Conservation (phyloP, 345 rosid species). For the Pelargonium nanum region DNA sequence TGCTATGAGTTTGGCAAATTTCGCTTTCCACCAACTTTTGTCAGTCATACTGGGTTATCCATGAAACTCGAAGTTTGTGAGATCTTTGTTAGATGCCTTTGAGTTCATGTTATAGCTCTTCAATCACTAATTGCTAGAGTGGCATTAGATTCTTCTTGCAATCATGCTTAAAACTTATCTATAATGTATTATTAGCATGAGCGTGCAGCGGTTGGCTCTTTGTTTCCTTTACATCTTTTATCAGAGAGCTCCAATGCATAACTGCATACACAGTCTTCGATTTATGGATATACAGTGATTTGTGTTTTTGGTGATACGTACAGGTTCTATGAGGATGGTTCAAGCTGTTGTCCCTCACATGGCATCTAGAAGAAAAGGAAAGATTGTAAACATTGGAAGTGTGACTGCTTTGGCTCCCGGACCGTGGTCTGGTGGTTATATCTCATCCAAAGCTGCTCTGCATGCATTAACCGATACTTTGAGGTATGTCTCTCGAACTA, state of each 20-base stretch:
- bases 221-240: too few species aligned
- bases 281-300: background rate
- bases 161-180: too few species aligned
- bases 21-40: too few species aligned
- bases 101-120: too few species aligned
- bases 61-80: too few species aligned
- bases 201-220: too few species aligned
- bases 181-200: too few species aligned
- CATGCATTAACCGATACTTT: slow-evolving; percentile 72
- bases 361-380: slow-evolving; percentile 63
- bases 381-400: slow-evolving; percentile 71
- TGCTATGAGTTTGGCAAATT: too few species aligned
- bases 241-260: background rate
- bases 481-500: slow-evolving; percentile 35
- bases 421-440: slow-evolving; percentile 75
- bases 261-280: background rate
- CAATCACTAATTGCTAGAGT: too few species aligned
- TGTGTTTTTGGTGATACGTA: background rate
- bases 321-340: slow-evolving; percentile 71
- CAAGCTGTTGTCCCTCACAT: slow-evolving; percentile 85
- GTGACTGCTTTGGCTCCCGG: slow-evolving; percentile 42
- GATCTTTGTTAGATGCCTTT: too few species aligned
- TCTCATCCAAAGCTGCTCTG: slow-evolving; percentile 81
- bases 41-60: too few species aligned
- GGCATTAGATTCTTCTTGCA: too few species aligned